Evolutionary conservation across 805 yeast species (phyloP), one percentile per base, ranked within the genome.

Genomic region (Limtongozyma cylindracea): DNA sequence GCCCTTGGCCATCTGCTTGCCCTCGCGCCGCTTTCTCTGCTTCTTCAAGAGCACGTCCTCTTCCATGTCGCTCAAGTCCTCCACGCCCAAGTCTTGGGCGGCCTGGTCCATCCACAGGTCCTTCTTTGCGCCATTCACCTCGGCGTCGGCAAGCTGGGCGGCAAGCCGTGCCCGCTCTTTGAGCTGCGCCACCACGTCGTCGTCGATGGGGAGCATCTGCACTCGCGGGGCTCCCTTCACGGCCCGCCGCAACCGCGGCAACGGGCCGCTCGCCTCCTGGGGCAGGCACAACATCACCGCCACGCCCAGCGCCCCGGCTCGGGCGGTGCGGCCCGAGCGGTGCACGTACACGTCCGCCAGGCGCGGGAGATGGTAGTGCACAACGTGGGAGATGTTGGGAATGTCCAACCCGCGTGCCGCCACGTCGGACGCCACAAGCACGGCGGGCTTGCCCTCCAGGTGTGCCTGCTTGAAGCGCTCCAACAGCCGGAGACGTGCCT

Each of bases 381-480:
- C 74, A 21, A 88, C 96, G 43, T 88, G 96, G 33, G 80, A 70
- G 23, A 88, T 82, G 21, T 60, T 61, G 3, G 91, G 72, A 24
- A 88, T 78, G 53, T 88, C 98, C 27, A 88, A 56, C 27, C 98
- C 98, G 53, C 98, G 64, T 4, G 98, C 98, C 2, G 98, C 98
- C 20, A 88, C 96, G 45, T 88, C 98, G 4, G 96, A 78, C 1
- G 95, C 93, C 23, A 88, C 61, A 24, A 88, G 51, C 3, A 82
- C 82, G 3, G 65, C 49, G 22, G 60, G 57, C 5, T 47, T 43
- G 13, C 33, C 32, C 20, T 61, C 53, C n/a, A n/a, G 11, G 17
- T 6, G 8, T 11, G 65, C 55, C 21, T 50, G 56, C 30, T 57
- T 62, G 52, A 80, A 84, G 28, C 70, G 59, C 45, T 88, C 98